Evolutionary conservation across 352 stramenopile genomes (phyloP).

Genomic region (Phytophthora capsici): DNA sequence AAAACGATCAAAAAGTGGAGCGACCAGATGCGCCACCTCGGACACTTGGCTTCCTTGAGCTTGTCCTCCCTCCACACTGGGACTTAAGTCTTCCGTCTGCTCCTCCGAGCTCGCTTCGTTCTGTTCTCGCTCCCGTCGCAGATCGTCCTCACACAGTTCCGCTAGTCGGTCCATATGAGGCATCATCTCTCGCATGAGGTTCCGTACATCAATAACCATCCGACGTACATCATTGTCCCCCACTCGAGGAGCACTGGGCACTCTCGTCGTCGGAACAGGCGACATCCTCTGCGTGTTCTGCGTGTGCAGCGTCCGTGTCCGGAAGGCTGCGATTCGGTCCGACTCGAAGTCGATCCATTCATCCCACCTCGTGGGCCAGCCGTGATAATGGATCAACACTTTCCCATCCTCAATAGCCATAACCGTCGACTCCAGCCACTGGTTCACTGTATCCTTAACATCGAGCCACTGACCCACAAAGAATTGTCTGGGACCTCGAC

Average conservation of each 20-base stretch:
- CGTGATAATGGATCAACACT: constrained; percentile 96
- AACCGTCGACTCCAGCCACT: constrained; percentile 98
- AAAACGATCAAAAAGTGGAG: constrained; percentile 83
- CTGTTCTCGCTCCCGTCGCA: constrained; percentile 20
- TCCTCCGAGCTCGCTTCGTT: background rate
- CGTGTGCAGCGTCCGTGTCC: constrained; percentile 88
- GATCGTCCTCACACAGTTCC: constrained; percentile 57
- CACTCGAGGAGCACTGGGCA: constrained; percentile 60
- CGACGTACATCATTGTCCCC: constrained; percentile 49
- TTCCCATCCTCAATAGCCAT: constrained; percentile 89
- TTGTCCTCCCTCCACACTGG: background rate
- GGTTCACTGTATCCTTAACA: constrained; percentile 97
- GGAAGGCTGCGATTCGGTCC: constrained; percentile 94
- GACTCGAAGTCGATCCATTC: constrained; percentile 97
- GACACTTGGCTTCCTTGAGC: constrained; percentile 47
- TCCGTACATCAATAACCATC: constrained; percentile 62
- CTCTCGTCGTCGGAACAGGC: constrained; percentile 55
- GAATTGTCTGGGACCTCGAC: constrained; percentile 58
- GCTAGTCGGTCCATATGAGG: constrained; percentile 74
- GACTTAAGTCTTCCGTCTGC: background rate
- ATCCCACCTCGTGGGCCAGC: constrained; percentile 97
- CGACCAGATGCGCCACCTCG: constrained; percentile 72
- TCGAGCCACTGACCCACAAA: constrained; percentile 97
- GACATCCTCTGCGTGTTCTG: constrained; percentile 60
- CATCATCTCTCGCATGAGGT: constrained; percentile 76